Conservation (phyloP, 768 basidiomycete species). For the Tephrocybe sp. region DNA sequence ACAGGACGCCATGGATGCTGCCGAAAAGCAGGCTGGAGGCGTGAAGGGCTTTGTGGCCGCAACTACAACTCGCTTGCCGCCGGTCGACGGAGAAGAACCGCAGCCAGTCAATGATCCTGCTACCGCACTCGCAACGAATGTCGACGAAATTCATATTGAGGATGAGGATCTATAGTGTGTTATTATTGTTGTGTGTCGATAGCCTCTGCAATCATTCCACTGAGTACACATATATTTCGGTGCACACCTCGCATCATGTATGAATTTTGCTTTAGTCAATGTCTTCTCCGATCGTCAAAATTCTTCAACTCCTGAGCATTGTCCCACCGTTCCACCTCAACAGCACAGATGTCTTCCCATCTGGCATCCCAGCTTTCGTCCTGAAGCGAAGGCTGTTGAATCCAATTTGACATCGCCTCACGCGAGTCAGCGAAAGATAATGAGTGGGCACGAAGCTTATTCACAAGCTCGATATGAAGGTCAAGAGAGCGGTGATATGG, state of each 20-base stretch:
- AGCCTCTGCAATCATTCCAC: background rate
- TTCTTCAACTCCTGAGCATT: constrained; percentile 18
- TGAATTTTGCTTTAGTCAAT: background rate
- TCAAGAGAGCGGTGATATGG: constrained; percentile 68
- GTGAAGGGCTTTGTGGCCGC: constrained; percentile 77
- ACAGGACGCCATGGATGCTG: constrained; percentile 85
- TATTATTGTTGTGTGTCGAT: constrained; percentile 10
- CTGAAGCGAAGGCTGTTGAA: constrained; percentile 62
- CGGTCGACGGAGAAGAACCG: constrained; percentile 35
- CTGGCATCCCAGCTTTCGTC: constrained; percentile 66
- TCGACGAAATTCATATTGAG: constrained; percentile 87
- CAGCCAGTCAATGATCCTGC: constrained; percentile 28
- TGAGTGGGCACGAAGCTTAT: constrained; percentile 60
- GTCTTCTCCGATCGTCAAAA: constrained; percentile 3
- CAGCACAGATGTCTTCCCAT: constrained; percentile 78
- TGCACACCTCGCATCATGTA: constrained; percentile 9
- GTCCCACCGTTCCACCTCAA: constrained; percentile 76
- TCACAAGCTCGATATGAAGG: constrained; percentile 53
- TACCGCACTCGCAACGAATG: constrained; percentile 47
- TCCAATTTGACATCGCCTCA: constrained; percentile 62
- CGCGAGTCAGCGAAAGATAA: constrained; percentile 70
- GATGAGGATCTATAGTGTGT: constrained; percentile 56
- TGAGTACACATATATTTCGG: constrained; percentile 10
- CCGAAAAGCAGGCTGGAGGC: constrained; percentile 61
- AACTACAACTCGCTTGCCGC: constrained; percentile 45